phyloP scores from a whole-genome alignment of 2,329 filamentous ascomycete species.

The Xylariaceae sp. region DNA sequence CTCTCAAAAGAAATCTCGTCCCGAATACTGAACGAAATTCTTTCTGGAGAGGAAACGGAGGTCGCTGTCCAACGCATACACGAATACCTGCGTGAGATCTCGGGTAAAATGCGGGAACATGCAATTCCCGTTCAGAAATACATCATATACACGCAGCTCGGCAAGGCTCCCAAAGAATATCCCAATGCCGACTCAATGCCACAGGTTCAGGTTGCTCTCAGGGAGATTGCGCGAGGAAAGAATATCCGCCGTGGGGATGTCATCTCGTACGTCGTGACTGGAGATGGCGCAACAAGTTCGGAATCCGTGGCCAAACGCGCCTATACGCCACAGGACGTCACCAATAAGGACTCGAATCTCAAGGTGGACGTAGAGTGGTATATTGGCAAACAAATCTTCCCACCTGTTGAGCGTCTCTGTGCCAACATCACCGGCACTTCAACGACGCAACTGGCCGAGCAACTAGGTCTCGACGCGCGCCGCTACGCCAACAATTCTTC shows the following conservation, averaged over 20 bases:
- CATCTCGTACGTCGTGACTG: constrained; percentile 90
- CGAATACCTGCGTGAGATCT: constrained; percentile 83
- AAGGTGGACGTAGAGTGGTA: constrained; percentile 96
- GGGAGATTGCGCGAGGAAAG: constrained; percentile 82
- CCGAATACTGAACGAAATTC: constrained; percentile 84
- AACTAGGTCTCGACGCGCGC: constrained; percentile 82
- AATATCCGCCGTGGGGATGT: constrained; percentile 89
- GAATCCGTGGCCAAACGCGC: constrained; percentile 83
- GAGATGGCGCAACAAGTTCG: constrained; percentile 56
- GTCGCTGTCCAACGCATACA: constrained; percentile 85
- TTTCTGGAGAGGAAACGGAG: constrained; percentile 90
- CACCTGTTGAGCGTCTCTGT: constrained; percentile 94
- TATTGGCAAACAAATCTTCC: constrained; percentile 95
- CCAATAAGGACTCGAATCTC: constrained; percentile 70
- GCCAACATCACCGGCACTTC: constrained; percentile 94
- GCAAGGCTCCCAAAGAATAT: constrained; percentile 89
- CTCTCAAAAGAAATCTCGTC: constrained; percentile 93
- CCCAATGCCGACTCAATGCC: constrained; percentile 94
- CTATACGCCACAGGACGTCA: constrained; percentile 77
- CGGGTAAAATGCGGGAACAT: constrained; percentile 79
- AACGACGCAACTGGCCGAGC: constrained; percentile 82
- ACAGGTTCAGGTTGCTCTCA: constrained; percentile 90
- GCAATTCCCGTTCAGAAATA: constrained; percentile 77
- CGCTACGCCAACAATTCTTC: constrained; percentile 70
- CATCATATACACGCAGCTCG: constrained; percentile 96